Base-by-base conservation (phyloP, 306 rosid genomes). In the Casuarina cunninghamiana region DNA sequence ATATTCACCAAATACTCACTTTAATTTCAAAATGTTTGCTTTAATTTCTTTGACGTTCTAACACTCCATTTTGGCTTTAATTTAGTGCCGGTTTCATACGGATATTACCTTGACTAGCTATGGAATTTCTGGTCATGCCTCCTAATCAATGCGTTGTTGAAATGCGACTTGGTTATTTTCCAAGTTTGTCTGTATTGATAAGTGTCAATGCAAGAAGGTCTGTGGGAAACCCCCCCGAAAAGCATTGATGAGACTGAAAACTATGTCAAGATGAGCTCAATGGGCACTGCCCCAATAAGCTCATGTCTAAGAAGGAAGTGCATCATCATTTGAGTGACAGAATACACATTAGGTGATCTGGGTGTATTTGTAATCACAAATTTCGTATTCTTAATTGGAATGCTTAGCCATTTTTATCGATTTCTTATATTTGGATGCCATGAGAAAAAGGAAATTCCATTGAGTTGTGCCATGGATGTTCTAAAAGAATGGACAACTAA, bases 61-160 rank as follows among this genome's bases (percentile, higher is more conserved):
- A 50, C 13, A 15, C 5, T 12, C 54, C 11, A 50, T 50, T 12
- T 12, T 50, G 13, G 54, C 13, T 2, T 6, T 50, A 15, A 50
- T 50, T 50, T 50, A 50, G n/a, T 3, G 48, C 8, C 1, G 48
- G 48, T 5, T 44, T 44, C 48, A 50, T 50, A 10, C 4, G 32
- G 32, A 50, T 50, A 13, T 15, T 5, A 50, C 54, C 58, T 11
- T 53, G 57, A 53, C 12, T 53, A 53, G 12, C 7, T 16, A 61
- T 10, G 15, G 2, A 8, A 66, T 66, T 66, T 32, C 35, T 66
- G 71, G 50, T 42, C 50, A 41, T 41, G 17, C 3, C 49, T 66
- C 41, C 9, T 9, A 66, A 42, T 66, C 45, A 58, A 63, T 38
- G 69, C 37, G 37, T 63, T 63, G 69, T 63, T 63, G 69, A 63